Evolutionary conservation across 2,329 filamentous ascomycete genomes (phyloP).

Genomic region (Epichloe coenophiala): DNA sequence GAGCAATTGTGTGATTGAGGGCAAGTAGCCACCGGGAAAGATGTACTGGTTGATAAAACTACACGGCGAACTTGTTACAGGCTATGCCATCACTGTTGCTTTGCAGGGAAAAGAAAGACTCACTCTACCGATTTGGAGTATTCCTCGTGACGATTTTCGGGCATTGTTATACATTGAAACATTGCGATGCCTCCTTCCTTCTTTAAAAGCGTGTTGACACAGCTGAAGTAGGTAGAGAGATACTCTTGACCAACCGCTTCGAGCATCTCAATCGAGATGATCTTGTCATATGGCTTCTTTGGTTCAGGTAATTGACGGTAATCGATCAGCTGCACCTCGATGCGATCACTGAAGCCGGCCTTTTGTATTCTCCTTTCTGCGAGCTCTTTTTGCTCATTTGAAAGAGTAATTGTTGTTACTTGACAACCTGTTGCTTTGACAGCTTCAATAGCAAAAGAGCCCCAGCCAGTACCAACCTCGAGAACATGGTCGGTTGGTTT

Average conservation of each 20-base stretch:
- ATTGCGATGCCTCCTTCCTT: slow-evolving; percentile 51
- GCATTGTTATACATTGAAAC: slow-evolving; percentile 70
- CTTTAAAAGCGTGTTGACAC: slow-evolving; percentile 51
- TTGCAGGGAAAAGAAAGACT: slow-evolving; percentile 12
- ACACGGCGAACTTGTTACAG: slow-evolving; percentile 3
- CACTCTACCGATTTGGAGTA: slow-evolving; percentile 54
- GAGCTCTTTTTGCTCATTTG: slow-evolving; percentile 53
- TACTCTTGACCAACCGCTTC: slow-evolving; percentile 60
- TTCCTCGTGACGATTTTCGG: slow-evolving; percentile 50
- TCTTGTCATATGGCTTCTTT: slow-evolving; percentile 48
- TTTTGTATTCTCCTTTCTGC: slow-evolving; percentile 50
- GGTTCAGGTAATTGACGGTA: slow-evolving; percentile 49
- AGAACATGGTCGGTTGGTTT: slow-evolving; percentile 54
- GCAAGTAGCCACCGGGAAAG: slow-evolving; percentile 64
- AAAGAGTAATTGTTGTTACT: slow-evolving; percentile 56
- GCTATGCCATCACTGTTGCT: background rate
- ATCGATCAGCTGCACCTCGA: slow-evolving; percentile 54
- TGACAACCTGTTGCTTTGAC: slow-evolving; percentile 52
- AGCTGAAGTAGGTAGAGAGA: slow-evolving; percentile 52
- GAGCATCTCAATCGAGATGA: slow-evolving; percentile 66
- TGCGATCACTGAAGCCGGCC: slow-evolving; percentile 45
- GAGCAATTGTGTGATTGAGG: slow-evolving; percentile 41
- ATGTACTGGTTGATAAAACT: slow-evolving; percentile 65
- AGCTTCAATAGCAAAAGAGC: slow-evolving; percentile 58
- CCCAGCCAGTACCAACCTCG: slow-evolving; percentile 67